Percentiles rank a stretch among this genome's conserved stretches.
Evolutionary conservation across 2,329 filamentous ascomycete genomes (phyloP).

Genomic region (Grosmannia clavigera): DNA sequence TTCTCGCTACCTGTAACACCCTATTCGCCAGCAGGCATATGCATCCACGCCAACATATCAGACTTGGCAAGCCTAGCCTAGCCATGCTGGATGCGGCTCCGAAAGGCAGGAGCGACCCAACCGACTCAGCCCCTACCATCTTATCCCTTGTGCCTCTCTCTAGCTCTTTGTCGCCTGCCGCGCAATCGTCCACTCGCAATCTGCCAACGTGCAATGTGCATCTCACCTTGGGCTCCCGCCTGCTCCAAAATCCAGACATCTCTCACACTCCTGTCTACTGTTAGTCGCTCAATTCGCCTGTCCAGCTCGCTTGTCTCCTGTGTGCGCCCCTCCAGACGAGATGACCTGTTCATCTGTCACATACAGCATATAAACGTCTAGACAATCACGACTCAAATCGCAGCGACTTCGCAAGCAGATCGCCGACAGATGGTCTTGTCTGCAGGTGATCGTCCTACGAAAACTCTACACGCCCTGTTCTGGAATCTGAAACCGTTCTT

Average conservation of each 20-base stretch:
- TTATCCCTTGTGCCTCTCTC: background rate
- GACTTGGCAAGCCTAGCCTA: background rate
- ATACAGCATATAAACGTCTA: background rate
- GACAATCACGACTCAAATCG: background rate
- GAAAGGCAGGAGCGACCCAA: background rate
- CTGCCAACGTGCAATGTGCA: background rate
- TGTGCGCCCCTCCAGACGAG: background rate
- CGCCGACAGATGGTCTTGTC: background rate
- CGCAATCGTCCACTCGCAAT: background rate
- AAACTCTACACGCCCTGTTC: background rate
- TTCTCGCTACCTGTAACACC: slow-evolving; percentile 14
- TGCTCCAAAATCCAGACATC: background rate
- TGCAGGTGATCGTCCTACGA: background rate
- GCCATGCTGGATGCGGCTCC: background rate
- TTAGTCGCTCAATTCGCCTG: background rate
- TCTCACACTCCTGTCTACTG: background rate
- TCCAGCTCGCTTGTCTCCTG: background rate
- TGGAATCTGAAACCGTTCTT: background rate
- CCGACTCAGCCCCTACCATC: background rate
- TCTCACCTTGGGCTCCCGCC: background rate
- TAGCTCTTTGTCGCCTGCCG: background rate
- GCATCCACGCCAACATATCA: slow-evolving; percentile 3
- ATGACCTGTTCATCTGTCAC: background rate
- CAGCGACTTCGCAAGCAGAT: background rate
- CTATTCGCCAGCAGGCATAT: slow-evolving; percentile 9